Conservation (phyloP, 495 filamentous ascomycete genomes). For the Coniosporium apollinis region DNA sequence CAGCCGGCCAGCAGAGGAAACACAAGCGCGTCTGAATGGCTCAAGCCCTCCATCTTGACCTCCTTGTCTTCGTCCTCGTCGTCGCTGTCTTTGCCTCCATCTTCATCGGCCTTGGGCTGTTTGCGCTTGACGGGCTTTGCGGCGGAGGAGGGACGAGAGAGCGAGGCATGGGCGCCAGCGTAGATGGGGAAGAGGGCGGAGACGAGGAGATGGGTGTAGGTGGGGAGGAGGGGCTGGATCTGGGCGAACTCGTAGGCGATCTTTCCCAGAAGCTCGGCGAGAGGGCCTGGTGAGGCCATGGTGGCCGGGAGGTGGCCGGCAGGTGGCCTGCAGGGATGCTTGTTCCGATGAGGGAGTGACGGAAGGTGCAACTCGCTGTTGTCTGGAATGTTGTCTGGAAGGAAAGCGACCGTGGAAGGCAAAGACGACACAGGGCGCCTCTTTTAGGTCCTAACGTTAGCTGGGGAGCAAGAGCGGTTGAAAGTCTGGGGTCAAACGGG, state of each 20-base stretch:
- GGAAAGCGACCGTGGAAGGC: too few relatives aligned
- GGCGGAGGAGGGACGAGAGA: constrained; percentile 64
- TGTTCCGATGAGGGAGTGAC: too few relatives aligned
- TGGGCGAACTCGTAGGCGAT: constrained; percentile 32
- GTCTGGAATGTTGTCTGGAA: too few relatives aligned
- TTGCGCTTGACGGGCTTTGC: constrained; percentile 36
- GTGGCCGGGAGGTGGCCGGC: not conserved
- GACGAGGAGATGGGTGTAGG: constrained; percentile 48
- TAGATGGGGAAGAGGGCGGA: constrained; percentile 59
- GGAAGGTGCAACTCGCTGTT: too few relatives aligned
- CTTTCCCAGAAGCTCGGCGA: not conserved
- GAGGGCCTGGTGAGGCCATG: not conserved
- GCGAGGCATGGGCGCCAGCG: constrained; percentile 49
- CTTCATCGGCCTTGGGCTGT: constrained; percentile 7
- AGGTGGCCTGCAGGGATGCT: too few relatives aligned
- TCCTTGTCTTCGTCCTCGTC: constrained; percentile 29
- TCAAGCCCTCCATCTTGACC: constrained; percentile 56
- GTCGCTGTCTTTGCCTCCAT: constrained; percentile 33
- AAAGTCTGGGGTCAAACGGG: too few relatives aligned
- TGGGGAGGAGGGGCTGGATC: constrained; percentile 40
- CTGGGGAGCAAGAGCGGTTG: too few relatives aligned
- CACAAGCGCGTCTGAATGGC: constrained; percentile 67
- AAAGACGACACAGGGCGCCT: too few relatives aligned
- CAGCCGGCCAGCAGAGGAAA: constrained; percentile 68
- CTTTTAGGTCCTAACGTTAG: too few relatives aligned